Percentiles rank a stretch among this genome's conserved stretches.
Evolutionary conservation across 352 stramenopile genomes (phyloP).

Genomic region (Blastocystis sp.): DNA sequence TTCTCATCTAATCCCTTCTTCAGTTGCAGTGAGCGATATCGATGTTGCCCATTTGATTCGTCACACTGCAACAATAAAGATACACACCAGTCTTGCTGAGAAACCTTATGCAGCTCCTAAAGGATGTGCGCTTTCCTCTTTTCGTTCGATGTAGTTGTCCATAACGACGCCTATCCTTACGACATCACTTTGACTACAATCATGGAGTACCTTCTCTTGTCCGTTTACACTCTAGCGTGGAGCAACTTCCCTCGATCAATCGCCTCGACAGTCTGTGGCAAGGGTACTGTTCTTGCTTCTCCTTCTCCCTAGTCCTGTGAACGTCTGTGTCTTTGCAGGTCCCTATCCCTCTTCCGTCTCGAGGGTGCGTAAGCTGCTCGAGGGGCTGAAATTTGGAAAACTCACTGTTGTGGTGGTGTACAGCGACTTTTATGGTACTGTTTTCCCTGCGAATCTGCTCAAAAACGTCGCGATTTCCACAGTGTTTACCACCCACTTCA

Average conservation of each 20-base stretch:
- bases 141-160: not conserved
- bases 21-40: not conserved
- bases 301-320: not conserved
- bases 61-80: not conserved
- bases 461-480: slow-evolving; percentile 24
- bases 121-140: not conserved
- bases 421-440: not conserved
- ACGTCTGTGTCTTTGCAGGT: slow-evolving; percentile 15
- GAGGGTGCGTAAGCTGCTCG: not conserved
- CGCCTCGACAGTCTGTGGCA: not conserved
- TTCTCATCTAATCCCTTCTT: not conserved
- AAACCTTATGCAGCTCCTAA: not conserved
- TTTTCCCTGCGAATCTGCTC: slow-evolving; percentile 28
- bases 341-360: not conserved
- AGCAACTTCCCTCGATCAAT: not conserved
- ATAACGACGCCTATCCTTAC: slow-evolving; percentile 42
- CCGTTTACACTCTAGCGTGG: not conserved
- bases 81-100: not conserved
- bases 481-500: slow-evolving; percentile 46
- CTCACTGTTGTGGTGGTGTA: slow-evolving; percentile 19
- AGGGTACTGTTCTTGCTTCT: not conserved
- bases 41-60: not conserved
- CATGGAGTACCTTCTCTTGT: not conserved
- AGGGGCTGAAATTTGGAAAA: too few species aligned
- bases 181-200: slow-evolving; percentile 16